A percentile compares a stretch with the other conserved stretches of the same genome.
Evolutionary conservation across 331 rosid species (phyloP).

Genomic region (Quercus phellos): DNA sequence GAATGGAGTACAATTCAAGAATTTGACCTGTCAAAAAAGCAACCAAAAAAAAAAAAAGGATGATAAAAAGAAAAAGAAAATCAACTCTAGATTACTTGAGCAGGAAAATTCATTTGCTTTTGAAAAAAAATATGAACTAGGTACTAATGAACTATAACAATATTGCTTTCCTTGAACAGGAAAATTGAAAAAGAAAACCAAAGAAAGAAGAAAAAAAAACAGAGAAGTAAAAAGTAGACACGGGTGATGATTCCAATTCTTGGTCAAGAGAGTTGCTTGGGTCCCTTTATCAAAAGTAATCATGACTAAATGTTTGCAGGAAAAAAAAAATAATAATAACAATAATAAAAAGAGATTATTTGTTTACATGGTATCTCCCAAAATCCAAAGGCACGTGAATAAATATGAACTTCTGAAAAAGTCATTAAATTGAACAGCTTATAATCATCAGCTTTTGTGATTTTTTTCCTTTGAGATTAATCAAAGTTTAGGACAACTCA

Average conservation of each 20-base stretch:
- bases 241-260: conserved; percentile 12
- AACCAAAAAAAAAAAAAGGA: conserved; percentile 7
- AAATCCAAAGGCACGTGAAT: conserved; percentile 47
- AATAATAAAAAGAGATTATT: neutral
- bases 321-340: neutral
- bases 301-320: neutral
- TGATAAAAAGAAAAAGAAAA: conserved; percentile 19
- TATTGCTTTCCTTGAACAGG: neutral
- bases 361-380: conserved; percentile 34
- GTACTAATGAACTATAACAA: neutral
- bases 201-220: neutral
- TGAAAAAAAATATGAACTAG: conserved; percentile 13
- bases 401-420: conserved; percentile 21
- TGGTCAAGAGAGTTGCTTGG: conserved; percentile 13
- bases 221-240: neutral
- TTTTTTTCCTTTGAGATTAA: conserved; percentile 17
- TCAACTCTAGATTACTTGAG: conserved; percentile 7
- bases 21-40: conserved; percentile 42
- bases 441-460: conserved; percentile 18
- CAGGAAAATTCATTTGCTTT: neutral
- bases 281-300: conserved; percentile 8
- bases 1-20: conserved; percentile 43
- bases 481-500: conserved; percentile 23
- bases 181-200: neutral
- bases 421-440: conserved; percentile 22